Evolutionary conservation across 176 grass and related monocot genomes (phyloP), one percentile per base, ranked within the genome.

Genomic region (Bromus sterilis): DNA sequence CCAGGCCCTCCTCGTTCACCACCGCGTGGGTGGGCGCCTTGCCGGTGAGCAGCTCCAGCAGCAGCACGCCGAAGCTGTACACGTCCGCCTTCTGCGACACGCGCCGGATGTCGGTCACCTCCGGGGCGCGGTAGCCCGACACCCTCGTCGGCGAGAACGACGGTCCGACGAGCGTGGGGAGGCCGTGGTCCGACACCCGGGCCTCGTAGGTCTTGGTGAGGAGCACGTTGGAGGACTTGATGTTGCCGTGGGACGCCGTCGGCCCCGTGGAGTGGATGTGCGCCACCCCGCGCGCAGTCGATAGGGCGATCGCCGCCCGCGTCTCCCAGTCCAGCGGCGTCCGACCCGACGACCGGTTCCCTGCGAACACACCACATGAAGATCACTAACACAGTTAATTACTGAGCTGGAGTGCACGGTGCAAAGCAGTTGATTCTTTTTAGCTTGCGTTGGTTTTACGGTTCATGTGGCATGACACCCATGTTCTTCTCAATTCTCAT

Each of bases 191-290:
- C 3, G 96, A 98, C 58, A 98, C 96, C 2, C 93, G 92, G 2
- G 92, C 92, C 80, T 93, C 88, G 68, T 95, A 90, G 36, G 62
- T 84, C 78, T 93, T 95, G 78, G 96, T 93, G 78, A 98, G 92
- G 44, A 98, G 96, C 32, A 98, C 88, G 82, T 98, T 98, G 57
- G 96, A 98, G 25, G 96, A 98, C 82, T 98, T 98, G 82, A 98
- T 95, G 86, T 98, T 98, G 84, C 96, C 96, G 46, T 98, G 96
- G 18, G 96, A 98, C 84, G 90, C 82, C 55, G 88, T 85, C 2
- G 93, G 84, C 0, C 36, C 28, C 1, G 84, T 89, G 10, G 93
- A 92, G 87, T 98, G 96, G 84, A 98, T 98, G 96, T 93, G 78
- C 56, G 76, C 78, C 18, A 95, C 33, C 39, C 93, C 93, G 11